A percentile compares a stretch with the other conserved stretches of the same genome.
These are phyloP conservation scores for Lipomyces japonicus DNA, from an alignment of 805 yeast genomes.

Conservation along the genomic window DNA sequence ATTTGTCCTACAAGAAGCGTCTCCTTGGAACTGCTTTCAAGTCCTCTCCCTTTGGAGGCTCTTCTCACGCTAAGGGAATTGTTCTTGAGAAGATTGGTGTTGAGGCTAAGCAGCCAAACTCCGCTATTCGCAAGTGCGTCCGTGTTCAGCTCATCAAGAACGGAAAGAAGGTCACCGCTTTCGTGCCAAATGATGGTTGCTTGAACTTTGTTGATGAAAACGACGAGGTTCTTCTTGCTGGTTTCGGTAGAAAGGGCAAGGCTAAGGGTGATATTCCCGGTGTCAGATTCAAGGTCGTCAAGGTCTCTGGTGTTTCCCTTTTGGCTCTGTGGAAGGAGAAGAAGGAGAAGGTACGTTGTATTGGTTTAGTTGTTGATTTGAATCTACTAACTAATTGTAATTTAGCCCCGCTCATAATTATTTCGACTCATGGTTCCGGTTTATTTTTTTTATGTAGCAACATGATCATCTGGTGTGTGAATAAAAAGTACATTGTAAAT, in stretches of 20 bases:
- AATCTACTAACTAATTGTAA: background rate
- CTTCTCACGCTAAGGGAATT: constrained; percentile 99
- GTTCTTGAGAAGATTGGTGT: constrained; percentile 99
- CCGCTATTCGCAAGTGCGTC: constrained; percentile 99
- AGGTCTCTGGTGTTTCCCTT: constrained; percentile 99
- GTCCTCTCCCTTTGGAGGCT: constrained; percentile 99
- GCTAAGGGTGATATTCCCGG: constrained; percentile 99
- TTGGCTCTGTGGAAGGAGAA: constrained; percentile 99
- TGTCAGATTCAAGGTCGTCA: constrained; percentile 99
- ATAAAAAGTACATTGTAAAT: background rate
- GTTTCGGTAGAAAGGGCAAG: constrained; percentile 99
- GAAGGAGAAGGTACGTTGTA: constrained; percentile 99
- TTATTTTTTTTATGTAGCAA: background rate
- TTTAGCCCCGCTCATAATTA: constrained; percentile 12
- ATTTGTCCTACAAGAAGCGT: constrained; percentile 96
- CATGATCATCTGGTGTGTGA: background rate
- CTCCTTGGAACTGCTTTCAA: constrained; percentile 99
- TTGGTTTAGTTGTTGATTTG: background rate
- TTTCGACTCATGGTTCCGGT: background rate
- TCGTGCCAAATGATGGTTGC: constrained; percentile 99
- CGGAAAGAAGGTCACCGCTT: constrained; percentile 99
- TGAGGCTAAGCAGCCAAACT: constrained; percentile 99
- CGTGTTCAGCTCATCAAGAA: constrained; percentile 99
- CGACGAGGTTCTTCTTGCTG: constrained; percentile 99
- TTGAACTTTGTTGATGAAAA: constrained; percentile 99